These are phyloP conservation scores for Elsinoe perseae DNA, from an alignment of 2,329 filamentous ascomycete genomes.

Conservation along the genomic window DNA sequence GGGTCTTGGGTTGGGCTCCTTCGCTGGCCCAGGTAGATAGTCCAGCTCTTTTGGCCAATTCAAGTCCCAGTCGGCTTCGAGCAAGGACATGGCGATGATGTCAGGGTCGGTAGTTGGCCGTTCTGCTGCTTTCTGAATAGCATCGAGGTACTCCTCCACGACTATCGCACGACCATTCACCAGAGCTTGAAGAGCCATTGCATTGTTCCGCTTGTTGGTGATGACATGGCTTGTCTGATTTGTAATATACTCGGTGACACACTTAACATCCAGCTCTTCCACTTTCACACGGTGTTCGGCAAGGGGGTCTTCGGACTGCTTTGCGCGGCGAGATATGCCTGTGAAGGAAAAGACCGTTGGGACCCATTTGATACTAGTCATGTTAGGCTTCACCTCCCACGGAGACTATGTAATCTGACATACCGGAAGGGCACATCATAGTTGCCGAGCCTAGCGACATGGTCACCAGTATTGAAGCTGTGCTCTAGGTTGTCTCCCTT, in stretches of 20 bases:
- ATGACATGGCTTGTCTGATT: conserved; percentile 78
- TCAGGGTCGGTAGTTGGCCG: conserved; percentile 19
- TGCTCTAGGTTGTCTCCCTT: conserved; percentile 53
- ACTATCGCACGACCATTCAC: conserved; percentile 76
- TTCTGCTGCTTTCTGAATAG: conserved; percentile 52
- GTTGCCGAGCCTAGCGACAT: conserved; percentile 64
- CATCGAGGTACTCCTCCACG: conserved; percentile 62
- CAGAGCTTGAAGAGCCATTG: conserved; percentile 77
- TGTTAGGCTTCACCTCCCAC: too few relatives aligned
- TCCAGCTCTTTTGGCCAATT: conserved; percentile 69
- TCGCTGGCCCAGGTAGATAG: conserved; percentile 65
- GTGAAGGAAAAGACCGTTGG: conserved; percentile 77
- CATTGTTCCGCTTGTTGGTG: conserved; percentile 79
- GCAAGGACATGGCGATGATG: conserved; percentile 32
- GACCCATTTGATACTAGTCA: conserved; percentile 64
- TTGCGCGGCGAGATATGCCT: conserved; percentile 55
- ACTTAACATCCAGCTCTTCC: conserved; percentile 84
- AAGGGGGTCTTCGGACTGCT: conserved; percentile 42
- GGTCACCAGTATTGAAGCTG: conserved; percentile 47
- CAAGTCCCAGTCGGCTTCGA: conserved; percentile 73
- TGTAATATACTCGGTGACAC: conserved; percentile 62
- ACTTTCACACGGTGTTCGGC: conserved; percentile 55
- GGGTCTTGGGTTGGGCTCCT: conserved; percentile 61
- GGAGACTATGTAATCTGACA: too few relatives aligned
- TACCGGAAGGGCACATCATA: conserved; percentile 58